Conservation (phyloP, 768 basidiomycete species). For the Leucocoprinus sp. region DNA sequence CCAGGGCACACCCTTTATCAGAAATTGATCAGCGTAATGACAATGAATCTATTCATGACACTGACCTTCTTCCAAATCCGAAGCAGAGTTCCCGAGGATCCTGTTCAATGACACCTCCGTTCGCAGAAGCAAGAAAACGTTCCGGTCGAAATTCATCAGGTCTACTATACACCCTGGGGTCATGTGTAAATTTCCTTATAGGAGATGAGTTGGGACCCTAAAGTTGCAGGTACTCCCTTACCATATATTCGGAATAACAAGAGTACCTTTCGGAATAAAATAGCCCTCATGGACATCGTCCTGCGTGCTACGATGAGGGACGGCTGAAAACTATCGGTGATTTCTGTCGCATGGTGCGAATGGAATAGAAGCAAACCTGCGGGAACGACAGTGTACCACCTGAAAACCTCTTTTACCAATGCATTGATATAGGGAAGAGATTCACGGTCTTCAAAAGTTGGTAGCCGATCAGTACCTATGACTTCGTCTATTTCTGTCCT, state of each 20-base stretch:
- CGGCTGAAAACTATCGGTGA: constrained; percentile 22
- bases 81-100: constrained; percentile 59
- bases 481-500: constrained; percentile 56
- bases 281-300: constrained; percentile 58
- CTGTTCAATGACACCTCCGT: constrained; percentile 31
- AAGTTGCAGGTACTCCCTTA: constrained; percentile 14
- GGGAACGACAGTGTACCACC: constrained; percentile 41
- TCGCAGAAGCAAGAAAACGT: constrained; percentile 42
- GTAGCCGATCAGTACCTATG: constrained; percentile 51
- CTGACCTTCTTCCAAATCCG: constrained; percentile 62
- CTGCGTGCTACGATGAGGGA: constrained; percentile 48
- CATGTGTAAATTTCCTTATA: constrained; percentile 43
- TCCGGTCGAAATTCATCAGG: constrained; percentile 53
- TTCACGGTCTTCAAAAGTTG: constrained; percentile 49
- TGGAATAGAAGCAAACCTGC: constrained; percentile 24
- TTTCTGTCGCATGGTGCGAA: constrained; percentile 8
- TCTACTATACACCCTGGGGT: constrained; percentile 43
- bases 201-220: background rate
- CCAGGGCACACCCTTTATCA: constrained; percentile 40
- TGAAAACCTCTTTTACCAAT: constrained; percentile 48
- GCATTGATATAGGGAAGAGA: constrained; percentile 55
- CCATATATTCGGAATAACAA: constrained; percentile 47
- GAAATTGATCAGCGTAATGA: constrained; percentile 5
- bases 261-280: constrained; percentile 50
- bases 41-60: no score